Conservation (phyloP, 2,329 filamentous ascomycete genomes). For the Neofusicoccum parvum region DNA sequence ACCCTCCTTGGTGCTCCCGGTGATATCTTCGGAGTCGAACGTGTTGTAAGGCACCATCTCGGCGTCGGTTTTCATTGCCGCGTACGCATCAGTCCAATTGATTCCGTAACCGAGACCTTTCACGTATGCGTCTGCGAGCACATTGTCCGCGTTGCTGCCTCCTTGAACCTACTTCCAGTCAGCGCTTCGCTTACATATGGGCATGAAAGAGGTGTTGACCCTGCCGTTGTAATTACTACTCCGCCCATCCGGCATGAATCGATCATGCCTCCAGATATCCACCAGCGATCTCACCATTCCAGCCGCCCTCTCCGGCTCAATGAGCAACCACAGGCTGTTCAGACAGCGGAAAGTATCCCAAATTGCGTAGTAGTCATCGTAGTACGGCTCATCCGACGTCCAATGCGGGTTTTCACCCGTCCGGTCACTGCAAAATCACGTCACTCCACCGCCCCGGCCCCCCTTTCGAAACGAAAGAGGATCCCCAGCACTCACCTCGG, state of each 20-base stretch:
- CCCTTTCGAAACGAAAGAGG: neutral
- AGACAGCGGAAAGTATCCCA: constrained; percentile 25
- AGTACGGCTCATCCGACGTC: constrained; percentile 36
- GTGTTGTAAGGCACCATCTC: constrained; percentile 25
- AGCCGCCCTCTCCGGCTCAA: constrained; percentile 22
- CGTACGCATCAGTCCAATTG: constrained; percentile 37
- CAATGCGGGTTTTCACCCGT: constrained; percentile 33
- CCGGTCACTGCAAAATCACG: constrained; percentile 24
- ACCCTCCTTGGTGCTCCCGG: constrained; percentile 32
- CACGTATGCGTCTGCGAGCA: constrained; percentile 38
- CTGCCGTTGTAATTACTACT: constrained; percentile 37
- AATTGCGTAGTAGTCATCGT: constrained; percentile 32
- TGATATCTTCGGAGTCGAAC: constrained; percentile 31
- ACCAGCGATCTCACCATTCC: constrained; percentile 25
- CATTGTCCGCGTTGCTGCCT: constrained; percentile 39
- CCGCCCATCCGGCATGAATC: constrained; percentile 39
- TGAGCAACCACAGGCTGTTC: constrained; percentile 25
- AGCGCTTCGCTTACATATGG: constrained; percentile 48
- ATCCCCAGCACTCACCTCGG: constrained; percentile 10
- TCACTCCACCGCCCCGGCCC: constrained; percentile 18
- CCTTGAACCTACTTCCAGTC: constrained; percentile 29
- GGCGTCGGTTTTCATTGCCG: constrained; percentile 30
- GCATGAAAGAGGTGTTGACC: neutral
- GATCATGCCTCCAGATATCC: constrained; percentile 30
- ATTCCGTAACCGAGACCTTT: constrained; percentile 32